Conservation (phyloP, 1,284 basidiomycete genomes). For the Rhodotorula sp. region DNA sequence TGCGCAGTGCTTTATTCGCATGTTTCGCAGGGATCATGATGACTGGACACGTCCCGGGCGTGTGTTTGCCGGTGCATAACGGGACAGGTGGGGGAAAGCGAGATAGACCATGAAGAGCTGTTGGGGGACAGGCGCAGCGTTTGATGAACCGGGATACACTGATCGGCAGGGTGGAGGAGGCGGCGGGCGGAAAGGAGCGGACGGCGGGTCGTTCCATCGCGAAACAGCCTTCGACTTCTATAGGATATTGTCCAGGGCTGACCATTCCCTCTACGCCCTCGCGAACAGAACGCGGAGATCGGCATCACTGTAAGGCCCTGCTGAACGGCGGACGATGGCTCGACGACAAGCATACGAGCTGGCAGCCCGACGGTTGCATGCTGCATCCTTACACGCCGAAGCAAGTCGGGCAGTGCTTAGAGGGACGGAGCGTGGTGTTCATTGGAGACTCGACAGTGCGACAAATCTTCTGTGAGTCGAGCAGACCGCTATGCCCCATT, state of each 20-base stretch:
- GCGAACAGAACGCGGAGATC: slow-evolving; percentile 65
- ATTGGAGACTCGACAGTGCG: slow-evolving; percentile 82
- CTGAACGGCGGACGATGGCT: slow-evolving; percentile 74
- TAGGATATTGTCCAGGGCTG: neutral
- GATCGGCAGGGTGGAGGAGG: no score
- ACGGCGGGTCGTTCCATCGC: no score
- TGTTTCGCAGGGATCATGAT: no score
- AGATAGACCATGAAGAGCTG: no score
- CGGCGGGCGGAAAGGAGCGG: no score
- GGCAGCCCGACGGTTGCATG: slow-evolving; percentile 86
- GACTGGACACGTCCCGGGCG: no score
- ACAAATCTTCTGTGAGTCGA: slow-evolving; percentile 64
- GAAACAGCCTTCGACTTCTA: neutral
- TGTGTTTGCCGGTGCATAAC: no score
- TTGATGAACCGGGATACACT: no score
- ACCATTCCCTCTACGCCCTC: neutral
- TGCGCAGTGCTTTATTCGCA: neutral
- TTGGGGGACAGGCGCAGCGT: no score
- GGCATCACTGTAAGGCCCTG: slow-evolving; percentile 67
- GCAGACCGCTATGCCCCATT: neutral
- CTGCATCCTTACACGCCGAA: slow-evolving; percentile 61
- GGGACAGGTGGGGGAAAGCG: no score
- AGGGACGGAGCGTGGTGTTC: slow-evolving; percentile 59
- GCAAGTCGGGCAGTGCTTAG: slow-evolving; percentile 53
- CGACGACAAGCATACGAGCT: slow-evolving; percentile 61